Percentiles rank a stretch among this genome's conserved stretches.
Evolutionary conservation across 2,329 filamentous ascomycete species (phyloP).

Genomic region (Aspergillus fructus): DNA sequence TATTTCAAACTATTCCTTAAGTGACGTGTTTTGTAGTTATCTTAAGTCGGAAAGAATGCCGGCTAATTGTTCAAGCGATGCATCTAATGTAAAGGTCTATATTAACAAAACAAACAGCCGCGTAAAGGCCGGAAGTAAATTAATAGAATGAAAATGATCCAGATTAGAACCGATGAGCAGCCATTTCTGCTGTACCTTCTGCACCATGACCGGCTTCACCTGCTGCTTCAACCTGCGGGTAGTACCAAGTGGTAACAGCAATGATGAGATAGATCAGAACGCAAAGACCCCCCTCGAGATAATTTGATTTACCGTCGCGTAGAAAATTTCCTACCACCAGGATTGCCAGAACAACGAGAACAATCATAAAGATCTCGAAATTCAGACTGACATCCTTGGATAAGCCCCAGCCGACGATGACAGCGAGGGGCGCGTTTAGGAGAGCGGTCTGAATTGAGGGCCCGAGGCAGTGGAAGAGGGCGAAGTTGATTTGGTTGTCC

Average conservation of each 20-base stretch:
- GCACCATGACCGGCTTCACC: not conserved
- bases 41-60: no score
- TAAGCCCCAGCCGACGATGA: constrained; percentile 81
- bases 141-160: not conserved
- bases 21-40: no score
- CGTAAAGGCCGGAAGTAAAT: not conserved
- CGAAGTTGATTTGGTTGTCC: constrained; percentile 70
- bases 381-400: constrained; percentile 71
- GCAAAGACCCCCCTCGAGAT: constrained; percentile 80
- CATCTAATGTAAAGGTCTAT: not conserved
- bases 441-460: constrained; percentile 87
- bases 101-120: not conserved
- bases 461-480: constrained; percentile 80
- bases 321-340: constrained; percentile 85
- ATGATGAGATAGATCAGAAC: constrained; percentile 66
- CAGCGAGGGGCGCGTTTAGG: constrained; percentile 79
- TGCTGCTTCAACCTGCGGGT: constrained; percentile 52
- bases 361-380: constrained; percentile 84
- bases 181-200: not conserved
- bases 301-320: constrained; percentile 84
- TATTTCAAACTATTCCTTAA: no score
- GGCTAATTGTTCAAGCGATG: not conserved
- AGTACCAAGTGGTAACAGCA: constrained; percentile 61
- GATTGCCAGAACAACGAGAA: constrained; percentile 78
- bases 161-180: not conserved